phyloP scores from a whole-genome alignment of 2,329 filamentous ascomycete species.

The Paecilomyces sp. region DNA sequence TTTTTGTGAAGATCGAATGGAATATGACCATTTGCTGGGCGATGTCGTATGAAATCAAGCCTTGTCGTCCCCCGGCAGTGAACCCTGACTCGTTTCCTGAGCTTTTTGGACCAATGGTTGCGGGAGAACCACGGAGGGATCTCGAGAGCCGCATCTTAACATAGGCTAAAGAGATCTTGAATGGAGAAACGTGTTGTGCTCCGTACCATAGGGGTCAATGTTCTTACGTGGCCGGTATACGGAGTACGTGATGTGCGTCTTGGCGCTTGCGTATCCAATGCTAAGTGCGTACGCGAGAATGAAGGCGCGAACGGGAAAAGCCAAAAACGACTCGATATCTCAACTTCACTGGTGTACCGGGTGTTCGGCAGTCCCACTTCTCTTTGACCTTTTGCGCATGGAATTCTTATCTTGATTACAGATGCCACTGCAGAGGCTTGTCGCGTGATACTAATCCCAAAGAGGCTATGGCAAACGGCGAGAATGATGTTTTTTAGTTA shows the following conservation, averaged over 20 bases:
- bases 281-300: not conserved
- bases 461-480: not conserved
- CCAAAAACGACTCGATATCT: not conserved
- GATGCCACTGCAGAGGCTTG: not conserved
- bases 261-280: not conserved
- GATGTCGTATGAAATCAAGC: not conserved
- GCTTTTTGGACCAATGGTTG: not conserved
- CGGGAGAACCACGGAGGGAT: not conserved
- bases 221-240: not conserved
- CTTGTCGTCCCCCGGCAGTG: not conserved
- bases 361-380: not conserved
- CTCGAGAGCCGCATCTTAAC: not conserved
- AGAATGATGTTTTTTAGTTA: not conserved
- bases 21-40: not conserved
- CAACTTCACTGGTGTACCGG: not conserved
- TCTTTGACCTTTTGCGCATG: not conserved
- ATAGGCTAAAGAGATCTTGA: not conserved
- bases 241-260: not conserved
- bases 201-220: not conserved
- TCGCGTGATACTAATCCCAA: not conserved
- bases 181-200: not conserved
- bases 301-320: not conserved
- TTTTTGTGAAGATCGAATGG: not conserved
- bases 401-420: not conserved
- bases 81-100: not conserved